Base-by-base conservation (phyloP, 495 filamentous ascomycete species). In the Tetracladium setigerum region DNA sequence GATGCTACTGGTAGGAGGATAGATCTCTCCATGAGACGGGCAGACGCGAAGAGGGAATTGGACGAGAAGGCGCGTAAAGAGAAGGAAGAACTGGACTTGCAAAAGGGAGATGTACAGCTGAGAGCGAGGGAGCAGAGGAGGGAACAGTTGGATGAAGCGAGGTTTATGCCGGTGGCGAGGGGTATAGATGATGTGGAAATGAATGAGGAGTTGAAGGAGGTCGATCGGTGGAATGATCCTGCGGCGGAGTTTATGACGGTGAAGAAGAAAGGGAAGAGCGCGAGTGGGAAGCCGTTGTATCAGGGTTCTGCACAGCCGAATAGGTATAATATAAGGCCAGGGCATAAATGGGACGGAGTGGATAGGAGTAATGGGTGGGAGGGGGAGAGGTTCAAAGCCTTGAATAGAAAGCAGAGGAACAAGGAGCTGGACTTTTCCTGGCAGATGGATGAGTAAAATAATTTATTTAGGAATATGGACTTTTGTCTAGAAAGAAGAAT, bases 261-360 rank as follows among this genome's bases (percentile, higher is more conserved):
- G 17, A 70, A 62, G 42, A 54, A 73, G 3, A 49, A 57, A 31
- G 55, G 65, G n/a, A 71, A 67, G 60, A 67, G 66, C 46, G 60
- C 53, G 18, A 78, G 75, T 10, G 83, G 87, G 34, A 82, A 73
- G 56, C 87, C 87, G 40, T 57, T 89, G 16, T 99, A 96, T 64
- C 68, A 79, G 51, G 92, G 91, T 0, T 69, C 81, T 0, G 85
- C 81, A 44, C 67, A 79, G 65, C 92, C 92, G 50, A 99, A 99
- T 79, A 75, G 92, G 46, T 97, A 95, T 74, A 86, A 87, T 14
- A 97, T 97, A 52, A 68, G 82, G 52, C 92, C 92, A 2, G 94
- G 92, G 7, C 83, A 95, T 70, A 67, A 84, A 56, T 99, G 92
- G 92, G 92, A 99, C 78, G 94, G 94, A 12, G 94, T 98, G 34